A percentile compares a stretch with the other conserved stretches of the same genome.
These are phyloP conservation scores for Sugiyamaella mastotermitis DNA, from an alignment of 805 yeast species.

Conservation along the genomic window DNA sequence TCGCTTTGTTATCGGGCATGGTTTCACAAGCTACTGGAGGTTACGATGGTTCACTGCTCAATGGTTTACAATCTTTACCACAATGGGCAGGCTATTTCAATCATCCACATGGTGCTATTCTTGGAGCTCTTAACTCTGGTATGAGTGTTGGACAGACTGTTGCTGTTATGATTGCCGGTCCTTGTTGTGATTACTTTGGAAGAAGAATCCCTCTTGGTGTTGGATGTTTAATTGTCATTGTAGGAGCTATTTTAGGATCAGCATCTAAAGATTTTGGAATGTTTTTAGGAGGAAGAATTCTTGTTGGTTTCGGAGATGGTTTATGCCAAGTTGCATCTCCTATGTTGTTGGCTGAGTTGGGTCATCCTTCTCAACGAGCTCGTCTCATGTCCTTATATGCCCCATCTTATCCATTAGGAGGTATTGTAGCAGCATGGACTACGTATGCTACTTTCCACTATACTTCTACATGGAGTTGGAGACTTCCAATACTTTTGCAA, in stretches of 20 bases:
- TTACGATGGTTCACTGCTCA: conserved; percentile 16
- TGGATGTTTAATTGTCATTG: conserved; percentile 48
- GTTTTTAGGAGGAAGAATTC: conserved; percentile 63
- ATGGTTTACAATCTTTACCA: conserved; percentile 21
- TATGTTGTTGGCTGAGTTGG: conserved; percentile 69
- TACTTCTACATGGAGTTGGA: conserved; percentile 45
- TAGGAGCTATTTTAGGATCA: conserved; percentile 52
- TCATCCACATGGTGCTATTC: conserved; percentile 11
- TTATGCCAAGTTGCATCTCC: conserved; percentile 66
- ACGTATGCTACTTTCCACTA: conserved; percentile 59
- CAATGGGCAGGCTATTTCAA: conserved; percentile 14
- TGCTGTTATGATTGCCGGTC: conserved; percentile 59
- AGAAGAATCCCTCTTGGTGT: conserved; percentile 46
- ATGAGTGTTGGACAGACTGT: conserved; percentile 55
- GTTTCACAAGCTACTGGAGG: too few relatives aligned
- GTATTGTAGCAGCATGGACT: conserved; percentile 71
- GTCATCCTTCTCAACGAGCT: conserved; percentile 56
- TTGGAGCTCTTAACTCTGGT: conserved; percentile 13
- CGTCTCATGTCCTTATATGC: conserved; percentile 55
- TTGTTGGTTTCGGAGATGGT: conserved; percentile 70
- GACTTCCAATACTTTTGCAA: conserved; percentile 71
- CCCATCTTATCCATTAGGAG: conserved; percentile 67
- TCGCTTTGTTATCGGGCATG: too few relatives aligned
- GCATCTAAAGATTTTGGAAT: conserved; percentile 45
- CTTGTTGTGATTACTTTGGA: conserved; percentile 54